phyloP scores from a whole-genome alignment of 768 basidiomycete genomes.

The Suillus clintonianus region DNA sequence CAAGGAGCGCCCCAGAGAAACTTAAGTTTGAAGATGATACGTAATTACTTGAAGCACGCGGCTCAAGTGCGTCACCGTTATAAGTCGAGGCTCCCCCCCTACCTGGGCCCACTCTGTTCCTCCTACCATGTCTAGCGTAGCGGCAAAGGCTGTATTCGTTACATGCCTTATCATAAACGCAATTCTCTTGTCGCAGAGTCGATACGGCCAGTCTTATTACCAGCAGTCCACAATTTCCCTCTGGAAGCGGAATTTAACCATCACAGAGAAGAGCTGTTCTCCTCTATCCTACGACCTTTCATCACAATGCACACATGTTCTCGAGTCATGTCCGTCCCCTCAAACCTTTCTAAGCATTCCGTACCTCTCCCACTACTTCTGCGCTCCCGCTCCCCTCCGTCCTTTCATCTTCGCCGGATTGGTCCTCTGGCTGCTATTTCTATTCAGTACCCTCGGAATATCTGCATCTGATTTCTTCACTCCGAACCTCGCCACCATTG shows the following conservation, averaged over 20 bases:
- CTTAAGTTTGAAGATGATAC: too few species aligned
- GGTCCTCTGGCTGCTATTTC: slow-evolving; percentile 80
- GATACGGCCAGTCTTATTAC: slow-evolving; percentile 39
- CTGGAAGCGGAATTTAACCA: slow-evolving; percentile 12
- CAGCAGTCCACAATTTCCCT: slow-evolving; percentile 5
- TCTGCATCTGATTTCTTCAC: slow-evolving; percentile 97
- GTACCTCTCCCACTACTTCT: slow-evolving; percentile 74
- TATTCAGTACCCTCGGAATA: slow-evolving; percentile 95
- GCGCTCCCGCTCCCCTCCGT: slow-evolving; percentile 53
- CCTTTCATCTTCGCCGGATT: slow-evolving; percentile 65
- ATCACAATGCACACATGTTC: slow-evolving; percentile 69
- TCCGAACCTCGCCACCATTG: slow-evolving; percentile 90
- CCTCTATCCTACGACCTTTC: slow-evolving; percentile 55
- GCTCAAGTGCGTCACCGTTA: background rate
- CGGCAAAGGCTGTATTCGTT: slow-evolving; percentile 53
- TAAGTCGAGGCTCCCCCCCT: background rate
- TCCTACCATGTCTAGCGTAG: slow-evolving; percentile 46
- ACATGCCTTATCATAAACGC: slow-evolving; percentile 55
- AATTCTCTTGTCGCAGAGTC: slow-evolving; percentile 66
- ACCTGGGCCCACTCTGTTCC: background rate
- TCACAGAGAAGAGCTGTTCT: slow-evolving; percentile 40
- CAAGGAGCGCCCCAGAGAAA: too few species aligned
- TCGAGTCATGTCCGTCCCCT: slow-evolving; percentile 53
- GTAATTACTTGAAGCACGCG: background rate
- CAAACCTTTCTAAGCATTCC: slow-evolving; percentile 69